phyloP scores from a whole-genome alignment of 345 rosid species.

The Pseudoturritis turrita region DNA sequence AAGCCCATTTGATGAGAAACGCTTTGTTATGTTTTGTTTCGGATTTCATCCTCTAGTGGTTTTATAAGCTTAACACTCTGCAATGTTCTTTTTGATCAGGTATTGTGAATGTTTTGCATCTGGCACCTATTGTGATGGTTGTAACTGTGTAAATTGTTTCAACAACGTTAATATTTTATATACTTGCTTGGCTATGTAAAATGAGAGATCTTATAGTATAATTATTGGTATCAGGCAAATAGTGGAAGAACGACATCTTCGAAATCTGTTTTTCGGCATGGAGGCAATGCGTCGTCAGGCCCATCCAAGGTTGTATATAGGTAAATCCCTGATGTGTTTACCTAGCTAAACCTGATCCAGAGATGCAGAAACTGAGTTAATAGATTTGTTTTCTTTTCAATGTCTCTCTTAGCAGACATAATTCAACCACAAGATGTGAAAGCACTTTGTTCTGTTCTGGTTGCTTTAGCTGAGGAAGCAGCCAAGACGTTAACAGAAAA shows the following conservation, averaged over 20 bases:
- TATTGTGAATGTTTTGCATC: constrained; percentile 99
- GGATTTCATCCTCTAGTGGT: too few species aligned
- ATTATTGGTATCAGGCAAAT: constrained; percentile 45
- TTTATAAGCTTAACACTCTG: neutral
- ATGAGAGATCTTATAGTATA: constrained; percentile 5
- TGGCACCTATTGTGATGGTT: constrained; percentile 92
- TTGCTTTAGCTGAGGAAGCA: constrained; percentile 59
- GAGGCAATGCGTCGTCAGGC: constrained; percentile 36
- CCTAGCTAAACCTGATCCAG: neutral
- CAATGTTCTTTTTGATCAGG: constrained; percentile 42
- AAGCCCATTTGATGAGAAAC: constrained; percentile 24
- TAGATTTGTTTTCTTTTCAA: constrained; percentile 32
- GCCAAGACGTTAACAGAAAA: constrained; percentile 54
- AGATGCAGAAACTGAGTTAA: constrained; percentile 11
- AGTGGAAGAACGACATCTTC: constrained; percentile 37
- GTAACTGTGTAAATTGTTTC: constrained; percentile 89
- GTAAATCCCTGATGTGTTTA: constrained; percentile 33
- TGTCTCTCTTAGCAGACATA: constrained; percentile 91
- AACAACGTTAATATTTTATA: constrained; percentile 52
- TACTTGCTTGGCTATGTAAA: constrained; percentile 7
- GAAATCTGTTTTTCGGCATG: constrained; percentile 43
- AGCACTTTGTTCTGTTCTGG: constrained; percentile 96
- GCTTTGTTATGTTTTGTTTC: too few species aligned
- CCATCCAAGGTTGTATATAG: constrained; percentile 77
- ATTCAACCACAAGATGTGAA: constrained; percentile 80